These are phyloP conservation scores for Yamadazyma sp. DNA, from an alignment of 1,139 yeast genomes.

Conservation along the genomic window DNA sequence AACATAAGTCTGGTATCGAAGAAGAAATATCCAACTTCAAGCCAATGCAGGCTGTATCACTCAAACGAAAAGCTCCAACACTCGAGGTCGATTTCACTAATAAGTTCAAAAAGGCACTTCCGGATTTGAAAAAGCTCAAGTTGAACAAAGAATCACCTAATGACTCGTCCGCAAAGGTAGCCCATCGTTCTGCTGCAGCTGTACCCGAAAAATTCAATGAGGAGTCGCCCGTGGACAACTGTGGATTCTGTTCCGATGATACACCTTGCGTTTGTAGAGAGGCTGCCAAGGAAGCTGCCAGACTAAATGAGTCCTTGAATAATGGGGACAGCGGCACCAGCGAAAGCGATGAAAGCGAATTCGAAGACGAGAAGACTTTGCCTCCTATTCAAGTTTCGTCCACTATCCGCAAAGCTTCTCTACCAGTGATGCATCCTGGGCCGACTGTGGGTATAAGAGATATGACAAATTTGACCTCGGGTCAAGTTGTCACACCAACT, in stretches of 20 bases:
- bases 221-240: slow-evolving; percentile 65
- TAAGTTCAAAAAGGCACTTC: slow-evolving; percentile 44
- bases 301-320: slow-evolving; percentile 29
- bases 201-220: slow-evolving; percentile 27
- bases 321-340: slow-evolving; percentile 15
- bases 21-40: slow-evolving; percentile 42
- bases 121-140: slow-evolving; percentile 35
- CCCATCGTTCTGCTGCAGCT: background rate
- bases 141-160: slow-evolving; percentile 4
- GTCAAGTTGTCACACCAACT: slow-evolving; percentile 32
- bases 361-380: slow-evolving; percentile 27
- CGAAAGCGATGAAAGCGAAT: slow-evolving; percentile 15
- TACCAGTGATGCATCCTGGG: slow-evolving; percentile 68
- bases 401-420: slow-evolving; percentile 30
- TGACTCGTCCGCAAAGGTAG: background rate
- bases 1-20: slow-evolving; percentile 26
- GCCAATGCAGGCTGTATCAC: slow-evolving; percentile 64
- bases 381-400: slow-evolving; percentile 37
- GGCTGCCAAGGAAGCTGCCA: slow-evolving; percentile 63
- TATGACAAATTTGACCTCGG: slow-evolving; percentile 43
- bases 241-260: slow-evolving; percentile 92
- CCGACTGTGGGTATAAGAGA: slow-evolving; percentile 57
- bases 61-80: slow-evolving; percentile 35
- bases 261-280: slow-evolving; percentile 92
- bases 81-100: slow-evolving; percentile 57